Evolutionary conservation across 495 filamentous ascomycete species (phyloP), one percentile per base, ranked within the genome.

Genomic region (Entonaema liquescens): DNA sequence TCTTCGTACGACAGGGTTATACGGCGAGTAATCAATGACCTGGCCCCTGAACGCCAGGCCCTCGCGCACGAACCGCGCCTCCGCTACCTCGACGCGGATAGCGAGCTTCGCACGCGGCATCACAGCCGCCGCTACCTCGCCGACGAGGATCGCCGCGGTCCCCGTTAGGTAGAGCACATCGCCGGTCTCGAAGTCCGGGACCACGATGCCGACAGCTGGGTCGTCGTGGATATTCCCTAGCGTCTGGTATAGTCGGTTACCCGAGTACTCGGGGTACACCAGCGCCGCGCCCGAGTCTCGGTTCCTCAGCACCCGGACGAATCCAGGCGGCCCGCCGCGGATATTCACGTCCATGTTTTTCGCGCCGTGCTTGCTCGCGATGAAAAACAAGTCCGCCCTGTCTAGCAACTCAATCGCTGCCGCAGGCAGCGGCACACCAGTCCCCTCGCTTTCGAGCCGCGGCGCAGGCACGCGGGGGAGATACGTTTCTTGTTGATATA

Each of bases 341-440:
- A 91, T 88, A 74, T 95, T 95, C n/a, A 89, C 91, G 76, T 94
- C 92, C 93, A 97, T 94, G 69, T 88, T 89, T 21, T 76, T 73
- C 12, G 74, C 74, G n/a, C 85, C 83, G 67, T 90, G 82, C 12
- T 84, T 85, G 36, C 87, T 89, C 26, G 90, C 89, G 17, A 95
- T 80, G 76, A 97, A 95, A 68, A 97, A 89, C 35, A 91, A 79
- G 74, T 94, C 93, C 19, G 91, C 86, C 67, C 88, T 86, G 8
- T 68, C 76, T 12, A 97, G 77, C 4, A 95, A 75, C 5, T 81
- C 74, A 8, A 92, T 54, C 11, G 91, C 90, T 44, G 80, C 78
- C 19, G 76, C 72, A 5, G 83, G 81, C 21, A 86, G 69, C 49
- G 74, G 67, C 5, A 73, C 63, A 7, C 78, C 49, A 2, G 26